phyloP scores from a whole-genome alignment of 805 yeast species.

The Metschnikowia lunata region DNA sequence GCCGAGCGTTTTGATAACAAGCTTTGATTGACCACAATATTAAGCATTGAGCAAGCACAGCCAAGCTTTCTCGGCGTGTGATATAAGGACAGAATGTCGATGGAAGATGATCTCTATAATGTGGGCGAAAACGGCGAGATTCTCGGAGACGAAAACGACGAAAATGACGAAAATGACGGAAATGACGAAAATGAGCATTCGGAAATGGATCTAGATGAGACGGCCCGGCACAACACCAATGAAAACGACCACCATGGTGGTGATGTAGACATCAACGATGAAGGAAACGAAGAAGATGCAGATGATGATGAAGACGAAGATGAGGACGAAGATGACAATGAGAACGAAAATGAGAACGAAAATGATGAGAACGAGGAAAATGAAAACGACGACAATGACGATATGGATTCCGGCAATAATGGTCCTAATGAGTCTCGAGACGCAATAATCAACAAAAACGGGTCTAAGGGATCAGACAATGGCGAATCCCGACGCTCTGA shows the following conservation, averaged over 20 bases:
- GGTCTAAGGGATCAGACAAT: no score
- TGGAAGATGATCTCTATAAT: conserved; percentile 22
- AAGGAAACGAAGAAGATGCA: conserved; percentile 12
- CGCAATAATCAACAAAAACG: no score
- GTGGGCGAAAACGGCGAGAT: conserved; percentile 18
- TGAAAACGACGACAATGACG: conserved; percentile 22
- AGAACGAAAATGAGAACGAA: conserved; percentile 17
- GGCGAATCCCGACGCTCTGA: no score
- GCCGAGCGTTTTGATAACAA: neutral
- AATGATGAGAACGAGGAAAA: conserved; percentile 21
- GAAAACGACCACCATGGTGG: conserved; percentile 18
- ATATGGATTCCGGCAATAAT: conserved; percentile 13
- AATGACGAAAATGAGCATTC: conserved; percentile 6
- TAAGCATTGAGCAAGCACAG: no score
- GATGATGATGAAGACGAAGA: conserved; percentile 10
- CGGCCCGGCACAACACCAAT: conserved; percentile 13
- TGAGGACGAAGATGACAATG: conserved; percentile 16
- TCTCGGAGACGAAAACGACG: conserved; percentile 14
- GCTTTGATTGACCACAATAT: no score
- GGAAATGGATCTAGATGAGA: conserved; percentile 18
- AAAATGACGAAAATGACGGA: conserved; percentile 11
- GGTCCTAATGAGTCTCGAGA: no score
- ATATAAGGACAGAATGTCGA: conserved; percentile 6
- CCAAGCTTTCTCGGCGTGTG: neutral
- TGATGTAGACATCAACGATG: conserved; percentile 14